Evolutionary conservation across 2,329 filamentous ascomycete species (phyloP), one percentile per base, ranked within the genome.

Genomic region (Claviceps digitariae): DNA sequence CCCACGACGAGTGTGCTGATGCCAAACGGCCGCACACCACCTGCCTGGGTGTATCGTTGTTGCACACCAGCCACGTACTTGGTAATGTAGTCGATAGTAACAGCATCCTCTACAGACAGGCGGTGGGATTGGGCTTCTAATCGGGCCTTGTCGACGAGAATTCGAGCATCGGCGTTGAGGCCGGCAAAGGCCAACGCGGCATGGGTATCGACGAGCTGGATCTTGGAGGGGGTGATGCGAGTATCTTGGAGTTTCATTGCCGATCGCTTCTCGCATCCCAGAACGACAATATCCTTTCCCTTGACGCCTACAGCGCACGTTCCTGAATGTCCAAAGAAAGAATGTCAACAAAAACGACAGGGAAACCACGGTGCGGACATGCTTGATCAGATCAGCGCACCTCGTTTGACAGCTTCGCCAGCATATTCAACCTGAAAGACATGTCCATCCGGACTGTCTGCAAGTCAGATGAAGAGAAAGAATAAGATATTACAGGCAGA

Each of bases 351-450:
- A 15, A 29, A 10, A 43, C 51, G 40, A 51, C 44, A 5, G 23
- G 12, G 54, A 62, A 59, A 52, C 48, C 48, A 57, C 20, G 50
- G 25, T 46, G 43, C 10, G 31, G 31, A 46, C 23, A n/a, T 45
- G 12, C 48, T 40, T 49, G 51, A 38, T 44, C 48, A 52, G 45
- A 53, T 23, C 23, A 50, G 43, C 68, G 56, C 74, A 93, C 91
- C 93, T 89, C 93, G 77, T 79, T 98, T 98, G 62, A 98, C 93
- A 61, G 93, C 93, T 75, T 98, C 93, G 62, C 95, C 86, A 54
- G 93, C 93, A 81, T 98, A 98, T 79, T 98, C 93, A 66, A 98
- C 93, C 74, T 98, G 93, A 76, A 98, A 98, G 65, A 98, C 93
- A 77, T 98, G 93, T 73, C 93, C 93, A 74, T 98, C 93, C 66